Evolutionary conservation across 129 eudicot genomes (phyloP).

Genomic region (Logfia minima): DNA sequence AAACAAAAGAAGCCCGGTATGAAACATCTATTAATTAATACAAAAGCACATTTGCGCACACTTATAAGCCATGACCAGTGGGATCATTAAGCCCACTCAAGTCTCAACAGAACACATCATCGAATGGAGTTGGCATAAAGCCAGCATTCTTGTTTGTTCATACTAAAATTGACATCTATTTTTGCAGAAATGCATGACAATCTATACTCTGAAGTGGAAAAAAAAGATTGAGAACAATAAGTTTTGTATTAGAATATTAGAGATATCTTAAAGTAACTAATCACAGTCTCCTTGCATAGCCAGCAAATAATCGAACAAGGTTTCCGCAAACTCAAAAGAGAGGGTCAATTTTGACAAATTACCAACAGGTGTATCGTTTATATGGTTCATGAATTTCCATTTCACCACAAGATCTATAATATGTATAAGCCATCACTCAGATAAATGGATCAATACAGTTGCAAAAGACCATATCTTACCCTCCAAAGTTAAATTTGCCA

Average conservation of each 20-base stretch:
- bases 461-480: not conserved
- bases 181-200: not conserved
- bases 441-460: not conserved
- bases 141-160: conserved; percentile 12
- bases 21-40: not conserved
- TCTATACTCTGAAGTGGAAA: not conserved
- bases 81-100: not conserved
- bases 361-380: not conserved
- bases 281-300: not conserved
- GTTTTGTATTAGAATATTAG: not conserved
- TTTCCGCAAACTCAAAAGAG: not conserved
- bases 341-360: not conserved
- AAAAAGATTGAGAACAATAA: not conserved
- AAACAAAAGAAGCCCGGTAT: not conserved
- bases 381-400: not conserved
- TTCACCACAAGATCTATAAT: not conserved
- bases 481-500: not conserved
- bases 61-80: not conserved
- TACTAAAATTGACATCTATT: not conserved
- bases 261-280: not conserved
- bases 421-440: not conserved
- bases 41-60: not conserved
- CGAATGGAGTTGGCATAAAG: not conserved
- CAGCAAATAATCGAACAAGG: not conserved
- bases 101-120: not conserved